Evolutionary conservation across 345 rosid genomes (phyloP).

Genomic region (Hibiscus mutabilis): DNA sequence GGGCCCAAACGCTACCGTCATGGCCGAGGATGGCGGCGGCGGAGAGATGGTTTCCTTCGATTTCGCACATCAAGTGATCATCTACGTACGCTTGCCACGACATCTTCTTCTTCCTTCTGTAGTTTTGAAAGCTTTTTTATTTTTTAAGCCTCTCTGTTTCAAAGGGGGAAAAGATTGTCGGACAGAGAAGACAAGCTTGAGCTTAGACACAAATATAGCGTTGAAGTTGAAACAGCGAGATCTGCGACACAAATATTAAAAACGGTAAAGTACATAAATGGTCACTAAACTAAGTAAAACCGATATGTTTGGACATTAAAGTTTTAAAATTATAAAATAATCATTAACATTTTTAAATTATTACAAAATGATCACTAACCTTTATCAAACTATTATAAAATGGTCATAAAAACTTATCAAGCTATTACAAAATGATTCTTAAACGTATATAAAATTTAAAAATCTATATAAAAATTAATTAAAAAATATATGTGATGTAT

Average conservation of each 20-base stretch:
- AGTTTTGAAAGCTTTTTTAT: not conserved
- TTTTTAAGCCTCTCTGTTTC: not conserved
- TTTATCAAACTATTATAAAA: too few relatives aligned
- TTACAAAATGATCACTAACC: too few relatives aligned
- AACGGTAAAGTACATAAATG: too few relatives aligned
- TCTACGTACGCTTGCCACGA: constrained; percentile 22
- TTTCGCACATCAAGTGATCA: constrained; percentile 22
- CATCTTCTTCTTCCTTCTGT: constrained; percentile 11
- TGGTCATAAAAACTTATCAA: too few relatives aligned
- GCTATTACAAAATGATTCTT: too few relatives aligned
- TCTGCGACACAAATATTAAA: not conserved
- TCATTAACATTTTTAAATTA: too few relatives aligned
- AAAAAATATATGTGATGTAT: too few relatives aligned
- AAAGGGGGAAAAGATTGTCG: not conserved
- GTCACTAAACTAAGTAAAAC: too few relatives aligned
- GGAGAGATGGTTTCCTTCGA: constrained; percentile 17
- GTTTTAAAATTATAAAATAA: too few relatives aligned
- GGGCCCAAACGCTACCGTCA: constrained; percentile 22
- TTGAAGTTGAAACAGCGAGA: constrained; percentile 21
- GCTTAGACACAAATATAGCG: constrained; percentile 19
- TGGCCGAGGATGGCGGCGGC: constrained; percentile 23
- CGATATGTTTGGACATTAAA: too few relatives aligned
- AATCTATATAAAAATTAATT: too few relatives aligned
- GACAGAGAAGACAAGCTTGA: not conserved
- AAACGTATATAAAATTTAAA: too few relatives aligned